Conservation (phyloP, 345 rosid species). For the Eucalyptus sp. region DNA sequence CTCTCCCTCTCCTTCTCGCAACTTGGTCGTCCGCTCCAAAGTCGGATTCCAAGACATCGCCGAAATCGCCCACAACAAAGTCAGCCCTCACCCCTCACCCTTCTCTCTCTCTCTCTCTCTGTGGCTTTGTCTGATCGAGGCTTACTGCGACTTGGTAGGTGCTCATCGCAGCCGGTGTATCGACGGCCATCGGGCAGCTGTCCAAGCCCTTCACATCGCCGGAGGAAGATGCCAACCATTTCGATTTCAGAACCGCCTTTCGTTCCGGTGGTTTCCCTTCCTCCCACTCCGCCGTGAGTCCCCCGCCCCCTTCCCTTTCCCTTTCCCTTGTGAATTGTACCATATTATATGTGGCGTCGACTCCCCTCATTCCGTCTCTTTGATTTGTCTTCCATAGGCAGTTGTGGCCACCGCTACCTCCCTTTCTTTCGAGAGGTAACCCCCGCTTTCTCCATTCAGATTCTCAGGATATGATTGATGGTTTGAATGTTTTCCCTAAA, state of each 20-base stretch:
- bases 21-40: background rate
- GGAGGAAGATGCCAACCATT: slow-evolving; percentile 40
- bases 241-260: slow-evolving; percentile 42
- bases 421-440: slow-evolving; percentile 74
- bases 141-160: slow-evolving; percentile 24
- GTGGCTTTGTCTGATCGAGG: background rate
- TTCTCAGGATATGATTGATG: background rate
- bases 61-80: slow-evolving; percentile 64
- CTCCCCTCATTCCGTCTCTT: background rate
- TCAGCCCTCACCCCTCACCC: background rate
- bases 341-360: background rate
- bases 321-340: too few species aligned
- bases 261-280: slow-evolving; percentile 96
- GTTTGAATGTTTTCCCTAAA: background rate
- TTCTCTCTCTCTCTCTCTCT: too few species aligned
- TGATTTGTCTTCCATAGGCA: slow-evolving; percentile 25
- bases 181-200: slow-evolving; percentile 82
- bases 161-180: slow-evolving; percentile 56
- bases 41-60: slow-evolving; percentile 48
- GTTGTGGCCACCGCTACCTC: slow-evolving; percentile 81
- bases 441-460: background rate
- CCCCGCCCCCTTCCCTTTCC: background rate
- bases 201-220: slow-evolving; percentile 65
- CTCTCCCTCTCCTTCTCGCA: background rate
- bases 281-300: slow-evolving; percentile 67